Conservation (phyloP, 805 yeast genomes). For the Trichomonascus vanleenenianus region DNA sequence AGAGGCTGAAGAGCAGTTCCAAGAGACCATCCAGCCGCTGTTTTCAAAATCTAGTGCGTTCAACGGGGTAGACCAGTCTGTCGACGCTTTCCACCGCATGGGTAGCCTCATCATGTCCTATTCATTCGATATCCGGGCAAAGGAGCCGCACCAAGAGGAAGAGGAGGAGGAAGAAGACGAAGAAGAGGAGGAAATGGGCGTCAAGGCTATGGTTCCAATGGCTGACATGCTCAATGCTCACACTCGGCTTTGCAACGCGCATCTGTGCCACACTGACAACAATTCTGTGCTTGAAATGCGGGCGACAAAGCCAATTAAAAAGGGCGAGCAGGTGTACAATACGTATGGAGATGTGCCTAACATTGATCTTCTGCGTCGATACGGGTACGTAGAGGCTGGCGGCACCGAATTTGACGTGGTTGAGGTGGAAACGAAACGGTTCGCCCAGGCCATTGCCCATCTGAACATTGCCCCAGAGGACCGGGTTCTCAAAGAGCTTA, state of each 20-base stretch:
- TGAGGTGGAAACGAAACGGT: constrained; percentile 48
- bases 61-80: constrained; percentile 29
- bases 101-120: constrained; percentile 85
- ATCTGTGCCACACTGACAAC: constrained; percentile 39
- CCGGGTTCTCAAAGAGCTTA: constrained; percentile 7
- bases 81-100: constrained; percentile 57
- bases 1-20: constrained; percentile 54
- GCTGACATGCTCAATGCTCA: constrained; percentile 91
- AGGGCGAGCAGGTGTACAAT: constrained; percentile 74
- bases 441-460: constrained; percentile 29
- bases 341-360: constrained; percentile 89
- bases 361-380: constrained; percentile 80
- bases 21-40: constrained; percentile 37
- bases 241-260: constrained; percentile 68
- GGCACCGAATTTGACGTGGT: constrained; percentile 76
- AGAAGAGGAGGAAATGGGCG: constrained; percentile 27
- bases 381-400: constrained; percentile 77
- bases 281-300: constrained; percentile 55
- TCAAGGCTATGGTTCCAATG: constrained; percentile 84
- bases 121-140: constrained; percentile 69
- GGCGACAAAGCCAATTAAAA: constrained; percentile 49
- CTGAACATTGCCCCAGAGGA: constrained; percentile 9
- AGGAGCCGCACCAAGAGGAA: constrained; percentile 19
- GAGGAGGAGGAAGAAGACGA: constrained; percentile 35
- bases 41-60: constrained; percentile 1